Base-by-base conservation (phyloP, 257 asterid species). In the Cordia subcordata region DNA sequence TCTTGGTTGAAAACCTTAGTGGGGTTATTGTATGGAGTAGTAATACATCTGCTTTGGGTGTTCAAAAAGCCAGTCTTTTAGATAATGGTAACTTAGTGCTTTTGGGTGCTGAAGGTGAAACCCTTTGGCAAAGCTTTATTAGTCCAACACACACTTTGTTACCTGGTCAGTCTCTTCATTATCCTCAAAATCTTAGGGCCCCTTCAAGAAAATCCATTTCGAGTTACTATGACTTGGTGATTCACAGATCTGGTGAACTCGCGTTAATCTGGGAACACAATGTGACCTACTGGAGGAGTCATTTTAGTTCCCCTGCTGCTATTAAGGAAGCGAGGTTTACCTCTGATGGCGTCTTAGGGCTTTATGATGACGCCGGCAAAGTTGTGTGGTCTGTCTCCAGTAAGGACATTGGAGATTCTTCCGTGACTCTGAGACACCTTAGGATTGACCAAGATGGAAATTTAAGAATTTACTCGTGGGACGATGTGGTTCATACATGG, bases 281-380 rank as follows among this genome's bases (percentile, higher is more conserved):
- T 75, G 89, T 85, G 69, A 85, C 94, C 49, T 85, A 85, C 68
- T 85, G 94, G 94, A 79, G 76, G 62, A 82, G 83, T 53, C 73
- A 40, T 11, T 11, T 66, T 49, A 66, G 71, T 58, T 79, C 83
- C 62, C 17, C 50, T 51, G 32, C 23, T 37, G 19, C 47, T 42
- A 64, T 57, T 8, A 77, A 55, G 10, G 79, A 67, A 53, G 89
- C 85, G 0, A 73, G 76, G 49, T 80, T 85, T 46, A 79, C 74
- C 14, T 52, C 75, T 17, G 54, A 38, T 13, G 94, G 94, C 16
- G 65, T 79, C 58, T 68, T 85, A 16, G 90, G 85, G 14, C 15
- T 85, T 60, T 82, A 71, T 37, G 77, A 71, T 68, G 82, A 53
- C 20, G 4, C 9, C 9, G 59, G 37, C 69, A 63, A 65, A 17